A percentile compares a stretch with the other conserved stretches of the same genome.
These are phyloP conservation scores for Millerozyma acaciae DNA, from an alignment of 805 yeast species.

Conservation along the genomic window DNA sequence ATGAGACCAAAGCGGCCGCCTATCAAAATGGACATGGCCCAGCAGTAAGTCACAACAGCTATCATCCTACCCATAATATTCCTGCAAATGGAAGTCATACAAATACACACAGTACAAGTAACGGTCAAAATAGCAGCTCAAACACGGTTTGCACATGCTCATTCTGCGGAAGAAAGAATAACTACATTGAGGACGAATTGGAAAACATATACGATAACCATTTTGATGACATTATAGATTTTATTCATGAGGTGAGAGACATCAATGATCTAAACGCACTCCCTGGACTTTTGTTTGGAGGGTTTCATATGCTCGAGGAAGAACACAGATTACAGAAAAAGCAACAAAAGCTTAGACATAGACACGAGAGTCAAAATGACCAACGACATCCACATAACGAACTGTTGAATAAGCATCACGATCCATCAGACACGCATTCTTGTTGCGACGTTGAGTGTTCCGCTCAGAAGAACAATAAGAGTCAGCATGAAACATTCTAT, in stretches of 20 bases:
- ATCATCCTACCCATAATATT: slow-evolving; percentile 30
- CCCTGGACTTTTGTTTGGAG: slow-evolving; percentile 33
- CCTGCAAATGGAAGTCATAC: background rate
- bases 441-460: slow-evolving; percentile 2
- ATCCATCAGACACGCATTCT: slow-evolving; percentile 1
- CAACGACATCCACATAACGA: too few relatives aligned
- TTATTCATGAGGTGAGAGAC: slow-evolving; percentile 36
- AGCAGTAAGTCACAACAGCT: slow-evolving; percentile 36
- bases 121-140: too few relatives aligned
- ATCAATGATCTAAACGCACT: slow-evolving; percentile 33
- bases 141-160: slow-evolving; percentile 77
- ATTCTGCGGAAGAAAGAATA: slow-evolving; percentile 71
- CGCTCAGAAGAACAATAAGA: slow-evolving; percentile 1
- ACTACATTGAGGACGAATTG: slow-evolving; percentile 71
- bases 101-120: slow-evolving; percentile 6
- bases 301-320: slow-evolving; percentile 32
- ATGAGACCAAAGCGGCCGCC: slow-evolving; percentile 21
- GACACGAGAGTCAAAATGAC: slow-evolving; percentile 6
- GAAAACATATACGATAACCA: slow-evolving; percentile 69
- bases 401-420: slow-evolving; percentile 5
- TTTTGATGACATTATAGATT: slow-evolving; percentile 45
- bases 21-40: too few relatives aligned
- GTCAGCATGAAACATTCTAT: background rate
- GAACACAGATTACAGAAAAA: slow-evolving; percentile 28
- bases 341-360: slow-evolving; percentile 12